Conservation (phyloP, 805 yeast species). For the Yarrowia sp. region DNA sequence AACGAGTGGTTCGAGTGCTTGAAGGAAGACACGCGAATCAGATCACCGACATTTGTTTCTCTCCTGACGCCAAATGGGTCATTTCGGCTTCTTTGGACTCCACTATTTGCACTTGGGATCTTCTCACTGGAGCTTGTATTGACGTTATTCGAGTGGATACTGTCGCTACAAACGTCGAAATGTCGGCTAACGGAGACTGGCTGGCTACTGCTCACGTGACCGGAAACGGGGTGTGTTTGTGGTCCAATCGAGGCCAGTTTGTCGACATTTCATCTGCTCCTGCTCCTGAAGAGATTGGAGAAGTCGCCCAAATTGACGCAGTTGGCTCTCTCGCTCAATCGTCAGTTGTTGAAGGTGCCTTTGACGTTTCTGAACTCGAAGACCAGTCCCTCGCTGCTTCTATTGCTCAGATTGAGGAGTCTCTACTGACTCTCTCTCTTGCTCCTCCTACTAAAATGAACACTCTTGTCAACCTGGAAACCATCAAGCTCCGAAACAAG, state of each 20-base stretch:
- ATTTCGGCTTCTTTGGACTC: conserved; percentile 79
- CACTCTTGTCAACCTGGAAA: conserved; percentile 76
- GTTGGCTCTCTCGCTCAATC: conserved; percentile 14
- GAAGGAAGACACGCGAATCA: conserved; percentile 82
- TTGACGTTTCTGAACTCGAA: conserved; percentile 44
- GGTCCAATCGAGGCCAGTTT: conserved; percentile 91
- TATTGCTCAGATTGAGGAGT: conserved; percentile 60
- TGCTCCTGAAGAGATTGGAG: conserved; percentile 67
- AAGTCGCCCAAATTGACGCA: conserved; percentile 44
- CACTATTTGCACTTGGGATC: conserved; percentile 93
- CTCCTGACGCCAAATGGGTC: conserved; percentile 95
- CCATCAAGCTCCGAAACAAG: conserved; percentile 80
- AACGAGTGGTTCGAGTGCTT: conserved; percentile 77
- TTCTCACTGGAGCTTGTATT: conserved; percentile 94
- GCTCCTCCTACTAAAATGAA: conserved; percentile 77
- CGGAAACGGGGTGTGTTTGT: conserved; percentile 83
- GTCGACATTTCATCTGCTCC: conserved; percentile 68
- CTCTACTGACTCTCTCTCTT: conserved; percentile 68
- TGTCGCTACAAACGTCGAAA: conserved; percentile 76
- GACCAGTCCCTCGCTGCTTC: conserved; percentile 38
- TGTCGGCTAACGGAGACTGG: conserved; percentile 85
- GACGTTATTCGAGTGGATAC: conserved; percentile 79
- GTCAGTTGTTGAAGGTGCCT: conserved; percentile 53
- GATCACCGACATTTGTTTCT: conserved; percentile 82
- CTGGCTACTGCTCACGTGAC: conserved; percentile 89